These are phyloP conservation scores for Phylloporus arenicola DNA, from an alignment of 768 basidiomycete species.

Conservation along the genomic window DNA sequence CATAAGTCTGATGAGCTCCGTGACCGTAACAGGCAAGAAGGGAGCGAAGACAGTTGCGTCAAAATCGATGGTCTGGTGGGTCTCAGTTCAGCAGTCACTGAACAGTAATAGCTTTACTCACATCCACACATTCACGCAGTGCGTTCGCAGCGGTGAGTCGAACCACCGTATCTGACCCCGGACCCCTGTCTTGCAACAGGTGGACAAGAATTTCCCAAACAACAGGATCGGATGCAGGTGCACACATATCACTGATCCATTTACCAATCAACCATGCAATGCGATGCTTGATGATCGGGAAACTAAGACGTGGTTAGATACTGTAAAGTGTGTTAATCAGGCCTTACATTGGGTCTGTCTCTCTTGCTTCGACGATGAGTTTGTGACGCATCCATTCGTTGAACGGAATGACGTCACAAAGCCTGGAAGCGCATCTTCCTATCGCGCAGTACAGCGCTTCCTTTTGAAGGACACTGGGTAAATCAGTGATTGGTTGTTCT, in stretches of 20 bases:
- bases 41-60: constrained; percentile 60
- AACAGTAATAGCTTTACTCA: constrained; percentile 37
- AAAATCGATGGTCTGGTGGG: constrained; percentile 56
- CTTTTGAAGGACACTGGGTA: constrained; percentile 64
- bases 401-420: constrained; percentile 64
- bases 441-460: constrained; percentile 87
- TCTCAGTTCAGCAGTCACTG: constrained; percentile 5
- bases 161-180: constrained; percentile 78
- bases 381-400: constrained; percentile 62
- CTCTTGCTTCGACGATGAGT: constrained; percentile 53
- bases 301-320: constrained; percentile 41
- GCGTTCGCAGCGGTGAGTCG: constrained; percentile 80
- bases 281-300: constrained; percentile 88
- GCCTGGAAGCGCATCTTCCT: constrained; percentile 67
- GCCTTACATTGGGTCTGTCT: constrained; percentile 53
- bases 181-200: constrained; percentile 62
- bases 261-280: constrained; percentile 93
- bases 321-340: not conserved
- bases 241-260: constrained; percentile 71
- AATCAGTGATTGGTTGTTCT: constrained; percentile 46
- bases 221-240: constrained; percentile 50
- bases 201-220: constrained; percentile 82
- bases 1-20: constrained; percentile 65
- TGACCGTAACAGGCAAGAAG: constrained; percentile 54
- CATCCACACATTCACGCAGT: constrained; percentile 79